These are phyloP conservation scores for Botrytis deweyae DNA, from an alignment of 2,329 filamentous ascomycete genomes.

Conservation along the genomic window DNA sequence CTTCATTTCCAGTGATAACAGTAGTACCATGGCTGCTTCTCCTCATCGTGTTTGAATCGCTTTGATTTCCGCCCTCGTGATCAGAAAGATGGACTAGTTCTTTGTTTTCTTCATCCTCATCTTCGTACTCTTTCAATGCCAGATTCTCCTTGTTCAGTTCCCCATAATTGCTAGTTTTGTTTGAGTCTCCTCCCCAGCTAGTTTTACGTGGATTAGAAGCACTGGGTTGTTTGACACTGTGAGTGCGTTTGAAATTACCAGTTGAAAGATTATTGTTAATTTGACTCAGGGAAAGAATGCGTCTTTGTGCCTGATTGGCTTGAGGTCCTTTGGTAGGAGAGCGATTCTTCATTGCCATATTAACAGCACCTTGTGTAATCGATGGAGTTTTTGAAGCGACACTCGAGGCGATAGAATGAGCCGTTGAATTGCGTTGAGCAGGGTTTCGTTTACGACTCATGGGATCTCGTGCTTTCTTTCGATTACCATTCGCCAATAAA, in stretches of 20 bases:
- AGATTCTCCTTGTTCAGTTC: constrained; percentile 64
- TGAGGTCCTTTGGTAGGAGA: constrained; percentile 32
- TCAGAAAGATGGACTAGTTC: constrained; percentile 9
- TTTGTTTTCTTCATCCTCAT: constrained; percentile 44
- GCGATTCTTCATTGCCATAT: constrained; percentile 51
- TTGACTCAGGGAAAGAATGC: constrained; percentile 88
- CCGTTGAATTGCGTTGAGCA: constrained; percentile 45
- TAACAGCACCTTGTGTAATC: constrained; percentile 47
- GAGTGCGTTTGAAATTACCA: constrained; percentile 70
- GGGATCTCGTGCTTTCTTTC: constrained; percentile 42
- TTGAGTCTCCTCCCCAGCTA: constrained; percentile 61
- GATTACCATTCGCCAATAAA: constrained; percentile 66
- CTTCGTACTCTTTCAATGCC: constrained; percentile 58
- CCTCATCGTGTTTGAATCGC: constrained; percentile 35
- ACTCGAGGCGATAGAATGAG: constrained; percentile 39
- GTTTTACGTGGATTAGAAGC: constrained; percentile 58
- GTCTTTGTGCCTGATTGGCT: constrained; percentile 57
- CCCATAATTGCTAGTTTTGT: constrained; percentile 42
- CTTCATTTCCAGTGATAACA: constrained; percentile 31
- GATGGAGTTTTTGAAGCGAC: constrained; percentile 36
- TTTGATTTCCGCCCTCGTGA: constrained; percentile 26
- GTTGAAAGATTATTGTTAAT: constrained; percentile 71
- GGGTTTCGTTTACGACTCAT: constrained; percentile 54
- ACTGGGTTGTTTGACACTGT: constrained; percentile 68
- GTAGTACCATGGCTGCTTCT: constrained; percentile 38